phyloP scores from a whole-genome alignment of 2,329 filamentous ascomycete genomes.

The Tolypocladium tundrense region DNA sequence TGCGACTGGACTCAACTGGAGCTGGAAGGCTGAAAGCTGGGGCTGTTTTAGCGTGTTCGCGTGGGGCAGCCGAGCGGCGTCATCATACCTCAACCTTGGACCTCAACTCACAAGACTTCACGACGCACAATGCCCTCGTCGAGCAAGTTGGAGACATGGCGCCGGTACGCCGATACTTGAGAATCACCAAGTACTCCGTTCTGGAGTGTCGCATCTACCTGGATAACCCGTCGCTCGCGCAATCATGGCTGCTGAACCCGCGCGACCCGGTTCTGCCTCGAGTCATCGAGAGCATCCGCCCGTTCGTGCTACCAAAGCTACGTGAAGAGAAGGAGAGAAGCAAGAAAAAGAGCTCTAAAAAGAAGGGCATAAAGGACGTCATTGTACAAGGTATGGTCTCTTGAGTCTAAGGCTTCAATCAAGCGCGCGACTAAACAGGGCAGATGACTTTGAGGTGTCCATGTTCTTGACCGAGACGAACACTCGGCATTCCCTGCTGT shows the following conservation, averaged over 20 bases:
- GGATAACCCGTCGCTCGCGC: conserved; percentile 73
- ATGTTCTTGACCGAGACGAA: conserved; percentile 85
- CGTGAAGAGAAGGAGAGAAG: conserved; percentile 65
- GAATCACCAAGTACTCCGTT: conserved; percentile 87
- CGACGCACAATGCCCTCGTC: background rate
- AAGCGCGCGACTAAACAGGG: conserved; percentile 8
- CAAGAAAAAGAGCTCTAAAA: conserved; percentile 58
- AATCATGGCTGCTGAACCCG: conserved; percentile 75
- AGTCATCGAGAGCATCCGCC: conserved; percentile 76
- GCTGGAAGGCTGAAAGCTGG: background rate
- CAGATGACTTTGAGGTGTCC: conserved; percentile 92
- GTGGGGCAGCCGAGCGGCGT: background rate
- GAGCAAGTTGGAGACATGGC: conserved; percentile 49
- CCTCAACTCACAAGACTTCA: background rate
- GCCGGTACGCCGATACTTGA: conserved; percentile 77
- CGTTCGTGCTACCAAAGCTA: conserved; percentile 80
- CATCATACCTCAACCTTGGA: background rate
- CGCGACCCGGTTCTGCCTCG: conserved; percentile 67
- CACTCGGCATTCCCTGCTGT: conserved; percentile 76
- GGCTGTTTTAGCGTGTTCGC: background rate
- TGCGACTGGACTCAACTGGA: background rate
- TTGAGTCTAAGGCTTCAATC: background rate
- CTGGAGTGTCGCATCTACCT: conserved; percentile 96
- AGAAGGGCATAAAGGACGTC: conserved; percentile 79
- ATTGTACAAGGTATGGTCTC: conserved; percentile 56